Conservation (phyloP, 257 asterid species). For the Fraxinus americana region DNA sequence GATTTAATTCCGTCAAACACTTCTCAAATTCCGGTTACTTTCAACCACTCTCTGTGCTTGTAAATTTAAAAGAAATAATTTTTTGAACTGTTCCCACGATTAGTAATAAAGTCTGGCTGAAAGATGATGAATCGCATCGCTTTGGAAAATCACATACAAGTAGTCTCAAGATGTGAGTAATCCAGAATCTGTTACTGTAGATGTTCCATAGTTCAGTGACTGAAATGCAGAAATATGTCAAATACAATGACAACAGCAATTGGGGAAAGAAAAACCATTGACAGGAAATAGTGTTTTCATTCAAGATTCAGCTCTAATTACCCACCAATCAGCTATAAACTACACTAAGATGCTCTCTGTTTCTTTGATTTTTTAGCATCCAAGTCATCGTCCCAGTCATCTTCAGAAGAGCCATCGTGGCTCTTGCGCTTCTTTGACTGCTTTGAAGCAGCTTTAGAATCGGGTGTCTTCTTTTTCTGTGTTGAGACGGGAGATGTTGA, state of each 20-base stretch:
- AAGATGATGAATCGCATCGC: neutral
- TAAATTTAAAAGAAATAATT: too few species aligned
- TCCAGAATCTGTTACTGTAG: neutral
- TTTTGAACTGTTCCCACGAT: too few species aligned
- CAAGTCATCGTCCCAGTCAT: slow-evolving; percentile 62
- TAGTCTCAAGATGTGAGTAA: neutral
- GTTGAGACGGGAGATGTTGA: slow-evolving; percentile 34
- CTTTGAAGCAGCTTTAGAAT: slow-evolving; percentile 41
- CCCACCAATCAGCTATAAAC: neutral
- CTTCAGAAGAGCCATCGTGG: slow-evolving; percentile 44
- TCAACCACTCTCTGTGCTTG: too few species aligned
- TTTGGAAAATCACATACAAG: neutral
- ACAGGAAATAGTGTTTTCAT: neutral
- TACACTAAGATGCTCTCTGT: slow-evolving; percentile 38
- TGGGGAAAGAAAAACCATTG: neutral
- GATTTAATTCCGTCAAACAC: too few species aligned
- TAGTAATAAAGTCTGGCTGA: neutral
- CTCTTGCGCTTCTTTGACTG: slow-evolving; percentile 58
- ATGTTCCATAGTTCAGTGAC: neutral
- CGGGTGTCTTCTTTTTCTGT: slow-evolving; percentile 51
- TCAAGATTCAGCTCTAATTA: neutral
- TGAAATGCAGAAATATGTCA: neutral
- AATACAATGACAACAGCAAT: neutral
- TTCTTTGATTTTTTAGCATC: slow-evolving; percentile 39
- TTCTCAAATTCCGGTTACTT: too few species aligned